phyloP scores from a whole-genome alignment of 495 filamentous ascomycete species.

The Talaromyces borbonicus region DNA sequence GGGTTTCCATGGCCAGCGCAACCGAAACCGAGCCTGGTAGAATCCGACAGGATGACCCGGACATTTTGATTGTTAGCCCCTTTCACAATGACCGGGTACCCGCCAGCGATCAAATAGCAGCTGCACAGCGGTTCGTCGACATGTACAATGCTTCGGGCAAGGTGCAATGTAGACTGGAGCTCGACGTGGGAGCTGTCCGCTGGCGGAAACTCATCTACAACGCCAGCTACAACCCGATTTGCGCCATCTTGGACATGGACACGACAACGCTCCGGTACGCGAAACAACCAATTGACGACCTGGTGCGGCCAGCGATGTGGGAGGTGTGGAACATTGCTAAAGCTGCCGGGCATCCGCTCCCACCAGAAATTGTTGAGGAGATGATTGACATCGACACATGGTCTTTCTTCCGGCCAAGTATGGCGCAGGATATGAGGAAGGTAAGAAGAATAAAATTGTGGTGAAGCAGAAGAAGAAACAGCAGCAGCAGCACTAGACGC shows the following conservation, averaged over 20 bases:
- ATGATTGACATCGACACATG: slow-evolving; percentile 30
- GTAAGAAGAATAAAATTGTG: slow-evolving; percentile 7
- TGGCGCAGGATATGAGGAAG: slow-evolving; percentile 36
- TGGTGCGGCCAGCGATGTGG: slow-evolving; percentile 11
- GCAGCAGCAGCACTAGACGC: neutral
- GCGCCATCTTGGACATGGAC: slow-evolving; percentile 8
- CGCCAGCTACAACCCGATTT: slow-evolving; percentile 1
- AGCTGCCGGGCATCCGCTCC: slow-evolving; percentile 22
- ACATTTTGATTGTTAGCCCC: neutral
- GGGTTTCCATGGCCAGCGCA: slow-evolving; percentile 12
- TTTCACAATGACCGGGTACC: slow-evolving; percentile 1
- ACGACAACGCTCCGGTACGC: slow-evolving; percentile 7
- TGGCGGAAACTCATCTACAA: slow-evolving; percentile 6
- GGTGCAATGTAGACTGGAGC: neutral
- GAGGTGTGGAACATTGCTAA: slow-evolving; percentile 11
- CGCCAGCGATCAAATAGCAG: neutral
- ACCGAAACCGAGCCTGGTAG: neutral
- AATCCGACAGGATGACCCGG: neutral
- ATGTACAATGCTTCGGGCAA: slow-evolving; percentile 12
- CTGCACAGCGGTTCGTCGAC: neutral
- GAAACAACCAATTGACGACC: slow-evolving; percentile 6
- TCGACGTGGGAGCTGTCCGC: neutral
- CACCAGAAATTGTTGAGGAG: slow-evolving; percentile 20
- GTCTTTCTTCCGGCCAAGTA: slow-evolving; percentile 34
- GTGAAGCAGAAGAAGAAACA: neutral